Evolutionary conservation across 257 asterid species (phyloP).

Genomic region (Solanum chmielewskii): DNA sequence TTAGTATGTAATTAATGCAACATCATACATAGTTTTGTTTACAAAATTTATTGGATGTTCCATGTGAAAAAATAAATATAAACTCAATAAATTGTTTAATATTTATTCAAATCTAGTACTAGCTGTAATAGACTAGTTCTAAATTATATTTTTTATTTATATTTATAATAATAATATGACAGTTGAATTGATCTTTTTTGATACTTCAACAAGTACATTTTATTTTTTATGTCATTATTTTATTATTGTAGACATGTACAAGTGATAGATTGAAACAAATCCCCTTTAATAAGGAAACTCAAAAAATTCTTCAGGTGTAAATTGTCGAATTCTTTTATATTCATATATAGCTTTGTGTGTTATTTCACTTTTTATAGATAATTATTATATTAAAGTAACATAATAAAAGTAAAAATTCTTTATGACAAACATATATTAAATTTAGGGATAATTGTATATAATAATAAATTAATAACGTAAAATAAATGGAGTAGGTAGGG

Average conservation of each 20-base stretch:
- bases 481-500: too few relatives aligned
- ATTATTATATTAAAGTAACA: too few relatives aligned
- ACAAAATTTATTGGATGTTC: background rate
- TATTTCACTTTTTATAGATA: background rate
- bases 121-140: background rate
- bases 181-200: background rate
- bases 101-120: background rate
- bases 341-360: background rate
- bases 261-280: background rate
- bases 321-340: background rate
- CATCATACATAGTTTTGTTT: background rate
- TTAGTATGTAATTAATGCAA: background rate
- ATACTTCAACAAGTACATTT: background rate
- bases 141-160: background rate
- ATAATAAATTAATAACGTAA: too few relatives aligned
- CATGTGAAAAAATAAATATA: background rate
- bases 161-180: background rate
- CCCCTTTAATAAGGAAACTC: background rate
- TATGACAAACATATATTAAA: background rate
- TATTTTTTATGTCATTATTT: background rate
- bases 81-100: background rate
- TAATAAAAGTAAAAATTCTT: fast-evolving
- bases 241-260: background rate
- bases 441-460: too few relatives aligned
- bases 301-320: background rate